phyloP scores from a whole-genome alignment of 768 basidiomycete species.

The Tephrocybe sp. region DNA sequence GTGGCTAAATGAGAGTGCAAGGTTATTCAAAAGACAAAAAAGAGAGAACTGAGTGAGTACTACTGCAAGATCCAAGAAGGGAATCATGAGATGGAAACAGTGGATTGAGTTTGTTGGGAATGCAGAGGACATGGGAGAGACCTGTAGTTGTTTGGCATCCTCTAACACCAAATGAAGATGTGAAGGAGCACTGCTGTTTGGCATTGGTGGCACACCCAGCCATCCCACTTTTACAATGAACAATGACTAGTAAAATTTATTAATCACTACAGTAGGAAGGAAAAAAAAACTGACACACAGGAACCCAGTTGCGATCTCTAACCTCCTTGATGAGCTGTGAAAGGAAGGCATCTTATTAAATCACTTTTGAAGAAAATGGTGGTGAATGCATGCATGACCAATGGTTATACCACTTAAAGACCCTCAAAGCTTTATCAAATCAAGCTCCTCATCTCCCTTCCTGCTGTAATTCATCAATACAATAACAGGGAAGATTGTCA shows the following conservation, averaged over 20 bases:
- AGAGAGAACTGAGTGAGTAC: too few species aligned
- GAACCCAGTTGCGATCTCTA: conserved; percentile 95
- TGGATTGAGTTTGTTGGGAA: conserved; percentile 56
- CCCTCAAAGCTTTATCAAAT: conserved; percentile 81
- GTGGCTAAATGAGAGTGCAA: conserved; percentile 9
- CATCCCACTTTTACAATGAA: conserved; percentile 85
- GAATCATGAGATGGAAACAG: conserved; percentile 19
- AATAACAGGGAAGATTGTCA: conserved; percentile 96
- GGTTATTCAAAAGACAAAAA: conserved; percentile 14
- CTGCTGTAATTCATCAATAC: conserved; percentile 96
- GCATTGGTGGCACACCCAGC: conserved; percentile 49
- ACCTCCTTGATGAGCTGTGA: conserved; percentile 90
- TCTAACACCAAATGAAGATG: conserved; percentile 30
- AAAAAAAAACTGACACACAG: conserved; percentile 45
- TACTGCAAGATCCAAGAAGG: too few species aligned
- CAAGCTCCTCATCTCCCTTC: conserved; percentile 91
- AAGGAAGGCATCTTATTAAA: conserved; percentile 3
- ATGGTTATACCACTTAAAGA: conserved; percentile 98
- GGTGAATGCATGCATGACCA: conserved; percentile 87
- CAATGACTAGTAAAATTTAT: conserved; percentile 64
- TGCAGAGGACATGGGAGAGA: conserved; percentile 83
- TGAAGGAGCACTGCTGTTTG: conserved; percentile 38
- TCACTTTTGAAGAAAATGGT: conserved; percentile 13
- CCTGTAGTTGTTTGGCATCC: conserved; percentile 47
- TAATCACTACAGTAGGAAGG: not conserved